Conservation (phyloP, 2,329 filamentous ascomycete species). For the Calonectria hawksworthii region DNA sequence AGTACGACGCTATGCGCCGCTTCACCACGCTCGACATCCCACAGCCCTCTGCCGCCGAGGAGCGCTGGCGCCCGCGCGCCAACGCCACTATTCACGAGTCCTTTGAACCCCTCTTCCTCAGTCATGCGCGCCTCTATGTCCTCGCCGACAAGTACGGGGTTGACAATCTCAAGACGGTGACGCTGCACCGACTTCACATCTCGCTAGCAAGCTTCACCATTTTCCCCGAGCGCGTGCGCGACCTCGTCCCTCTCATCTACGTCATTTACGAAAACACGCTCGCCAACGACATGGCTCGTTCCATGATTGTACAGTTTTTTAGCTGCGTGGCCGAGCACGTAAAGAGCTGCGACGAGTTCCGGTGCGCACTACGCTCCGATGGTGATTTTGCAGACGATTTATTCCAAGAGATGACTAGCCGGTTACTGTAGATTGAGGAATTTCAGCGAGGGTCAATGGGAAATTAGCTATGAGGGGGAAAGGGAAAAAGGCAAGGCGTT, state of each 20-base stretch:
- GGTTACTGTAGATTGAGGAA: conserved; percentile 16
- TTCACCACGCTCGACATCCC: conserved; percentile 17
- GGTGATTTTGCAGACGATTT: conserved; percentile 40
- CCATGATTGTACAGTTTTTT: conserved; percentile 37
- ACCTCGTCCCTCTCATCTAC: conserved; percentile 34
- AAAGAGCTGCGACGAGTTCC: conserved; percentile 26
- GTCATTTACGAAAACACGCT: conserved; percentile 42
- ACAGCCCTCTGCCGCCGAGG: background rate
- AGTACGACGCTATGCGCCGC: conserved; percentile 33
- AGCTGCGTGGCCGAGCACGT: conserved; percentile 39
- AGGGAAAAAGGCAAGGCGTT: background rate
- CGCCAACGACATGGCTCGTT: conserved; percentile 37
- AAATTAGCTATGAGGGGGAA: background rate
- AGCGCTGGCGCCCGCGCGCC: background rate
- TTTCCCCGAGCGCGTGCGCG: conserved; percentile 30
- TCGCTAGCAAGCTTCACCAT: conserved; percentile 33
- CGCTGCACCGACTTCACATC: conserved; percentile 37
- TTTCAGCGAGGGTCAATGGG: background rate
- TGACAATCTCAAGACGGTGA: conserved; percentile 30
- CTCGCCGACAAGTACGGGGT: conserved; percentile 45
- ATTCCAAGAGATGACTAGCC: conserved; percentile 29
- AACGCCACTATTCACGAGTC: conserved; percentile 10
- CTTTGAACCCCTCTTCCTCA: conserved; percentile 36
- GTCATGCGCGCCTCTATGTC: conserved; percentile 42
- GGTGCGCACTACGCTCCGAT: conserved; percentile 25